Percentiles rank a stretch among this genome's conserved stretches.
These are phyloP conservation scores for Arthroderma uncinatum DNA, from an alignment of 2,329 filamentous ascomycete species.

Conservation along the genomic window DNA sequence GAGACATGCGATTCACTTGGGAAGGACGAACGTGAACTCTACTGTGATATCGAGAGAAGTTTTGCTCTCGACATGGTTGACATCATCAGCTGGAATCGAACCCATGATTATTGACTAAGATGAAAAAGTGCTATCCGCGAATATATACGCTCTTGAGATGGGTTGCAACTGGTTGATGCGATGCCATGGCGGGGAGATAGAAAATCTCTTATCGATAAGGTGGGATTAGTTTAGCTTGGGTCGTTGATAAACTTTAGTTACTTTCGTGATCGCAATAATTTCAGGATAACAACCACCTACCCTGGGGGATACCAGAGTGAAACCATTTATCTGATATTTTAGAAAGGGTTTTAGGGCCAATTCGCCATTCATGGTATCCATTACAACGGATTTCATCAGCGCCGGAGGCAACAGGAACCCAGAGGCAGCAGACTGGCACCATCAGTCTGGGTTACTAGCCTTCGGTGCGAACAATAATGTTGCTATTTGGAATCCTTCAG, in stretches of 20 bases:
- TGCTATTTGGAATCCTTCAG: slow-evolving; percentile 72
- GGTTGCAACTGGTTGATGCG: background rate
- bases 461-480: slow-evolving; percentile 85
- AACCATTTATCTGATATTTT: background rate
- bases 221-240: background rate
- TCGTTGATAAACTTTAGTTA: background rate
- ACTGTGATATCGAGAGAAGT: slow-evolving; percentile 44
- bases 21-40: slow-evolving; percentile 55
- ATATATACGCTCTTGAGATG: background rate
- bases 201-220: slow-evolving; percentile 32
- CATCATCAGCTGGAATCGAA: slow-evolving; percentile 27
- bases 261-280: background rate
- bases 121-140: background rate
- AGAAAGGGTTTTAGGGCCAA: background rate
- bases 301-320: background rate
- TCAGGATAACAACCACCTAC: background rate
- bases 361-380: slow-evolving; percentile 26
- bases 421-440: slow-evolving; percentile 79
- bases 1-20: background rate
- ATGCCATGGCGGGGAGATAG: background rate
- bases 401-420: slow-evolving; percentile 85
- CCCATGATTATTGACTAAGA: background rate
- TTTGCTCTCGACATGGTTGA: background rate
- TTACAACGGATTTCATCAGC: slow-evolving; percentile 48
- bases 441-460: slow-evolving; percentile 57